Conservation (phyloP, 176 grass and related monocot genomes). For the Dactylis glomerata region DNA sequence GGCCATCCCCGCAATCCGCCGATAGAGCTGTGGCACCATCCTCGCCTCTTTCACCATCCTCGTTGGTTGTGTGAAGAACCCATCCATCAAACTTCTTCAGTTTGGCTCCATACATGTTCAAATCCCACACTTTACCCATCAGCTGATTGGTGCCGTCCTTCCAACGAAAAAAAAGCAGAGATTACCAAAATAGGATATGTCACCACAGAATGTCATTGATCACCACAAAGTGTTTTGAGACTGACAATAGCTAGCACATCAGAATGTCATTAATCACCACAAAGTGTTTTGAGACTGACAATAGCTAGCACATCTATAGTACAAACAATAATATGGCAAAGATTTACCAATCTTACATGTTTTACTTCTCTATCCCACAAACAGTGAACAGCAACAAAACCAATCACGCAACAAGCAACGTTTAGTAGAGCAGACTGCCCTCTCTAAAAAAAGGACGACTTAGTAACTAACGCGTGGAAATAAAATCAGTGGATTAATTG, state of each 20-base stretch:
- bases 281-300: neutral
- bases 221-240: neutral
- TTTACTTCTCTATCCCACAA: constrained; percentile 79
- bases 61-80: neutral
- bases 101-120: constrained; percentile 7
- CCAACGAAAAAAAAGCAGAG: neutral
- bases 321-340: neutral
- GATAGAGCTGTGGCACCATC: neutral
- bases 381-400: constrained; percentile 69
- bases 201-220: neutral
- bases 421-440: constrained; percentile 76
- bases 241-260: neutral
- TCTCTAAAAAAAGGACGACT: neutral
- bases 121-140: neutral
- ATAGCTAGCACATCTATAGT: neutral
- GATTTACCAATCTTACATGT: constrained; percentile 34
- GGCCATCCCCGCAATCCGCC: neutral
- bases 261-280: neutral
- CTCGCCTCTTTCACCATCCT: neutral
- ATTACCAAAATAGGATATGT: neutral
- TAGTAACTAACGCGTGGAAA: neutral
- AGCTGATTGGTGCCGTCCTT: neutral
- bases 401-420: constrained; percentile 65
- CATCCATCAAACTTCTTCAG: constrained; percentile 2
- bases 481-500: neutral